A percentile compares a stretch with the other conserved stretches of the same genome.
phyloP scores from a whole-genome alignment of 1,139 yeast species.

The Geotrichum aggregatum region DNA sequence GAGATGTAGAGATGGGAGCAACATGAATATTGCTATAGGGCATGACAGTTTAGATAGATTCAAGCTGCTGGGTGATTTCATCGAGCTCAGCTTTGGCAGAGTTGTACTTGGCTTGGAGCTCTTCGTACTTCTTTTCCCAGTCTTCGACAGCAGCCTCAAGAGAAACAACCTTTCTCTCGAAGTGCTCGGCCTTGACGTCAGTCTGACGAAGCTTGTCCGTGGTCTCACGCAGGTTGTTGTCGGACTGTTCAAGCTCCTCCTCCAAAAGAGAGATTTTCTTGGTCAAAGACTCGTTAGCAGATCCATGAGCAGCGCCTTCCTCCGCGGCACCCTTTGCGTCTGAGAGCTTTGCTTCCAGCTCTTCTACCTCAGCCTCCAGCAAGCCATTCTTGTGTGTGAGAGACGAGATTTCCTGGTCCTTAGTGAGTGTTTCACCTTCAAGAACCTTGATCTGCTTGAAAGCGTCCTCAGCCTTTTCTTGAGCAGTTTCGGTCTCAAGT shows the following conservation, averaged over 20 bases:
- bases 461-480: constrained; percentile 90
- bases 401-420: constrained; percentile 92
- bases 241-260: constrained; percentile 90
- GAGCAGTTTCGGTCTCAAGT: constrained; percentile 95
- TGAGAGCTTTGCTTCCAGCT: constrained; percentile 71
- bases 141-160: constrained; percentile 90
- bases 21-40: too few relatives aligned
- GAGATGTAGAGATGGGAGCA: not conserved
- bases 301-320: constrained; percentile 84
- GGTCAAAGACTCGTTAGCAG: constrained; percentile 84
- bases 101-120: constrained; percentile 72
- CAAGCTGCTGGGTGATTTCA: constrained; percentile 91
- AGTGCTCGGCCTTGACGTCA: constrained; percentile 94
- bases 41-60: constrained; percentile 51
- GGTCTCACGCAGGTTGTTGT: constrained; percentile 86
- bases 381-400: constrained; percentile 88
- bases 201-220: constrained; percentile 92
- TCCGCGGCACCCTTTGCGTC: constrained; percentile 89
- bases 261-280: constrained; percentile 91
- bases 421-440: constrained; percentile 86
- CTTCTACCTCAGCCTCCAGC: constrained; percentile 87
- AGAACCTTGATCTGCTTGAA: constrained; percentile 75
- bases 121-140: constrained; percentile 89
- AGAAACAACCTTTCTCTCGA: constrained; percentile 90
- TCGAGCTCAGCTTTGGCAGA: constrained; percentile 87